Evolutionary conservation across 768 basidiomycete genomes (phyloP), one percentile per base, ranked within the genome.

Genomic region (Amanita polypyramis): DNA sequence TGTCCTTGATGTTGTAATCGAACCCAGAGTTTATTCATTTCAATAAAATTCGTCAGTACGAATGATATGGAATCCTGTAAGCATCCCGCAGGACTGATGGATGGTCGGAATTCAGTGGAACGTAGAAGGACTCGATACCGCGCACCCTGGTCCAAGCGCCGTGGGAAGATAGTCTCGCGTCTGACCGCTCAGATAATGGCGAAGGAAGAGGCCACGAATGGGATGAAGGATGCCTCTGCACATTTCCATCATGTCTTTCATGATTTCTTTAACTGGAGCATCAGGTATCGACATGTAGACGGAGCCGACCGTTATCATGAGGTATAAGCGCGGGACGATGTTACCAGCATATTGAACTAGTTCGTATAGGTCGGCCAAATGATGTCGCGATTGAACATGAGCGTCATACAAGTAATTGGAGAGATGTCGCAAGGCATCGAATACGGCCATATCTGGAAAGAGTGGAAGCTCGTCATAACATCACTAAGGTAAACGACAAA

Each of bases 191-290:
- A 98, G 80, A 65, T 98, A 98, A 62, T 99, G 95, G 21, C 95
- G 76, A 30, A 99, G 71, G 67, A 99, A 99, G 29, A 99, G 69
- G 14, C 96, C 96, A 39, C 96, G 76, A 43, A 93, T 91, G n/a
- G 96, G 95, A 62, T 98, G 93, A 53, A 98, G 74, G 4, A 99
- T 92, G 52, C 96, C 96, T 15, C 93, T 74, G 30, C 92, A 92
- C 96, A 98, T 98, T 65, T 99, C 96, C 86, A 99, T 86, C 95
- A 98, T 97, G 65, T 99, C 96, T 74, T 96, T 98, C 95, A 98
- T 99, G 53, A 99, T 92, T 69, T 99, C 95, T 73, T 93, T 96
- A 48, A 98, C 83, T 3, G 95, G 95, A 8, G 95, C 94, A 51
- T 96, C 95, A 2, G 92, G 82, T 44, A 97, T 83, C 23, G 92